Base-by-base conservation (phyloP, 192 early-diverging fungal species). In the Coemansia sp. region DNA sequence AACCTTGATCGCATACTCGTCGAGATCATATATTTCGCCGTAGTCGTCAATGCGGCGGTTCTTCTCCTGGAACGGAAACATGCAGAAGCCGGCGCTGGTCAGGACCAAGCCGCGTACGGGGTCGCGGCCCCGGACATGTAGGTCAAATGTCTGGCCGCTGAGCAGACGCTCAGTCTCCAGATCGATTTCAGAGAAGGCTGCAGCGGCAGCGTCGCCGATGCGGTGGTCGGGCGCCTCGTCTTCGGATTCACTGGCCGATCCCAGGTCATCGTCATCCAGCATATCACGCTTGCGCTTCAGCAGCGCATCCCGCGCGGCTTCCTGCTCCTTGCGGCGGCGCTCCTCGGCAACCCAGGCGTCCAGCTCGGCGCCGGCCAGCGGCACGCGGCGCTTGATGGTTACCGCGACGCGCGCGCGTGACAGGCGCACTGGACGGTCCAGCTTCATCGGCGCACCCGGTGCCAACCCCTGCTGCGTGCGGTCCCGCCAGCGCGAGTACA, bases 21-120 rank as follows among this genome's bases (percentile, higher is more conserved):
- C 77, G 5, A 83, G 71, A 59, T 88, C 84, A 58, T 90, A 84
- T 30, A 85, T 81, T 70, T 95, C 86, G 39, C 91, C 87, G 79
- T 97, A 98, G 56, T 97, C 94, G 59, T 98, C 96, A 59, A 89
- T 84, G 62, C 84, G 85, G 41, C 87, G 88, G 50, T 86, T 79
- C 39, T 81, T 79, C 50, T 97, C 95, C 8, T 79, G 68, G 47
- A 85, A 89, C 0, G 96, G 96, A 60, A 92, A 99, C 94, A 84
- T 87, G 48, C 81, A 85, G 69, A 81, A 85, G 71, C 83, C 92
- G 64, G 87, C 90, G 15, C 80, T 79, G 56, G 92, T 86, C 43
- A 87, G 84, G 60, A 90, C 87, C 52, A 89, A 83, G 1, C 83
- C 85, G 27, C 85, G 84, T 27, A 81, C 83, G 35, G 82, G 80